Conservation (phyloP, 371 early-diverging fungal genomes). For the Lichtheimia ornata region DNA sequence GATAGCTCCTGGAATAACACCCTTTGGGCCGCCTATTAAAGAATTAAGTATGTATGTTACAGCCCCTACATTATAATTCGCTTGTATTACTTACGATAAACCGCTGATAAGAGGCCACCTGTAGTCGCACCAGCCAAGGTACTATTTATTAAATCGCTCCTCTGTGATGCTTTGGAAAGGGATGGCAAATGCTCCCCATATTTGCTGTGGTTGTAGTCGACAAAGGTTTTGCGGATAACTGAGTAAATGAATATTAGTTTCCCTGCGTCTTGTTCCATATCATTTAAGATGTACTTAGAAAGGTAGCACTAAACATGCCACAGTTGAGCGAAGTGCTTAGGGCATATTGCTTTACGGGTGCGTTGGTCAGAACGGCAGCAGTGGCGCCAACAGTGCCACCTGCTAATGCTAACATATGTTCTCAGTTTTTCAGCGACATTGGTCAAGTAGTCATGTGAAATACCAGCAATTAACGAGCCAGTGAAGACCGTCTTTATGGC, state of each 20-base stretch:
- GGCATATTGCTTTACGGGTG: slow-evolving; percentile 37
- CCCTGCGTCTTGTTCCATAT: not conserved
- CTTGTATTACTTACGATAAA: slow-evolving; percentile 40
- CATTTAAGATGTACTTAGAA: slow-evolving; percentile 30
- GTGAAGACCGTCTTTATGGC: not conserved
- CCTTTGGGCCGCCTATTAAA: slow-evolving; percentile 49
- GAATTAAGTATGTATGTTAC: not conserved
- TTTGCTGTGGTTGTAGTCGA: slow-evolving; percentile 52
- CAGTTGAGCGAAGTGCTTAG: slow-evolving; percentile 41
- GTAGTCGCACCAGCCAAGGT: slow-evolving; percentile 59
- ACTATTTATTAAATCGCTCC: slow-evolving; percentile 57
- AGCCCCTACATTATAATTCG: not conserved
- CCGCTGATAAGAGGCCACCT: slow-evolving; percentile 56
- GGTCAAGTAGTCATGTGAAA: not conserved
- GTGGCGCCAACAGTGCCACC: slow-evolving; percentile 54
- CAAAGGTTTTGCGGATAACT: slow-evolving; percentile 57
- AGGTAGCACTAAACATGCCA: slow-evolving; percentile 48
- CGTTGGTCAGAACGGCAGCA: slow-evolving; percentile 46
- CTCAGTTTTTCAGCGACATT: not conserved
- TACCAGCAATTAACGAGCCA: slow-evolving; percentile 9
- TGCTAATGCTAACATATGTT: slow-evolving; percentile 24
- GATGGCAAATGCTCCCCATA: slow-evolving; percentile 41
- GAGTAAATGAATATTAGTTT: not conserved
- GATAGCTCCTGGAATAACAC: slow-evolving; percentile 50
- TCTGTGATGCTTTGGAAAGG: slow-evolving; percentile 60